Conservation (phyloP, 2,329 filamentous ascomycete genomes). For the Paraphaeosphaeria sporulosa region DNA sequence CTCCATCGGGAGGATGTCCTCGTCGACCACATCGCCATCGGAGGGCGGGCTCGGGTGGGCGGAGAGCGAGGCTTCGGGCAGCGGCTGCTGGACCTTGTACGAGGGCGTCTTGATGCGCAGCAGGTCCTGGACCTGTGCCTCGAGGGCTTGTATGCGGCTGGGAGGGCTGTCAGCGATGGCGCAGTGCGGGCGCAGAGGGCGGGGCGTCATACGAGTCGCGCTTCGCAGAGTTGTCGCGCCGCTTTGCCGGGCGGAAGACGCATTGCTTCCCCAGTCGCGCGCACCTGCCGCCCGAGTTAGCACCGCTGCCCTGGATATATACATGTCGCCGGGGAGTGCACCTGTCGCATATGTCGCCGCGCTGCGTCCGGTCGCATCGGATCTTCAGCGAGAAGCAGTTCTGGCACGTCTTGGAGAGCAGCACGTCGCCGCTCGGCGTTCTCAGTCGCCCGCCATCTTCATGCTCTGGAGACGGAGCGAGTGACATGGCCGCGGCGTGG, state of each 20-base stretch:
- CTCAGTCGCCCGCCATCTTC: slow-evolving; percentile 15
- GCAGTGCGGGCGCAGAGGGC: background rate
- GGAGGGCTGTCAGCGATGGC: slow-evolving; percentile 5
- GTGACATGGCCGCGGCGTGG: slow-evolving; percentile 17
- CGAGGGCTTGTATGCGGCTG: slow-evolving; percentile 48
- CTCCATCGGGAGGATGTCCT: slow-evolving; percentile 37
- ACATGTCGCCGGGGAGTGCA: slow-evolving; percentile 10
- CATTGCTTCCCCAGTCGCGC: slow-evolving; percentile 48
- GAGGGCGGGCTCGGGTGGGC: background rate
- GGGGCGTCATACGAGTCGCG: slow-evolving; percentile 38
- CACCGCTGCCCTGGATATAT: background rate
- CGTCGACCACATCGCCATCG: slow-evolving; percentile 38
- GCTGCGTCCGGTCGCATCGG: slow-evolving; percentile 38
- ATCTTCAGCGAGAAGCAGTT: slow-evolving; percentile 44
- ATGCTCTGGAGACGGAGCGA: slow-evolving; percentile 10
- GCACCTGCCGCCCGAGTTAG: slow-evolving; percentile 35
- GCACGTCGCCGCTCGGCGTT: slow-evolving; percentile 20
- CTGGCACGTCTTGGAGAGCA: slow-evolving; percentile 43
- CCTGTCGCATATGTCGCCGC: slow-evolving; percentile 39
- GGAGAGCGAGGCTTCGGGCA: slow-evolving; percentile 26
- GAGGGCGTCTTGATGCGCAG: slow-evolving; percentile 29
- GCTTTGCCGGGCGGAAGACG: slow-evolving; percentile 44
- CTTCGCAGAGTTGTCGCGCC: slow-evolving; percentile 48
- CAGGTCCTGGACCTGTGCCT: slow-evolving; percentile 43
- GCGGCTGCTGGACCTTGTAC: slow-evolving; percentile 29